Conservation (phyloP, 169 alveolate genomes). For the Cryptosporidium baileyi region DNA sequence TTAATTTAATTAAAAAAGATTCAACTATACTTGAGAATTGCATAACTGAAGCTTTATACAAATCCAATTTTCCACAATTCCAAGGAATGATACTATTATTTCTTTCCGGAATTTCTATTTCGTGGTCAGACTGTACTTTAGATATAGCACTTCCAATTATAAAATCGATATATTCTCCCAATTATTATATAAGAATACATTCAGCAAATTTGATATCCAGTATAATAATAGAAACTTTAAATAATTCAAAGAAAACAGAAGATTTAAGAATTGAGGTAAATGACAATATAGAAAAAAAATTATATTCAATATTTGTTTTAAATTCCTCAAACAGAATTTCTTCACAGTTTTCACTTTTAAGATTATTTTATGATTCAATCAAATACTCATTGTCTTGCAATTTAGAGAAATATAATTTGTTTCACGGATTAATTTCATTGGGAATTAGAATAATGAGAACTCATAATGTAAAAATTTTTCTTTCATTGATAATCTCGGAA, state of each 20-base stretch:
- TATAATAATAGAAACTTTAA: conserved; percentile 7
- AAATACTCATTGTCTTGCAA: neutral
- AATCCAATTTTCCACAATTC: conserved; percentile 22
- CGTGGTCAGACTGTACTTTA: conserved; percentile 36
- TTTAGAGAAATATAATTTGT: neutral
- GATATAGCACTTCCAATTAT: conserved; percentile 28
- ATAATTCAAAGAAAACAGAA: neutral
- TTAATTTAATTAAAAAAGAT: neutral
- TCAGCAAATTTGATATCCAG: conserved; percentile 11
- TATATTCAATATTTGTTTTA: neutral
- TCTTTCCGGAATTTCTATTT: conserved; percentile 33
- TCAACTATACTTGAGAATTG: neutral
- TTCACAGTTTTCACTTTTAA: neutral
- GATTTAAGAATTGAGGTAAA: neutral
- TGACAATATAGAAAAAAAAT: neutral
- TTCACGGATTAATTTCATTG: conserved; percentile 22
- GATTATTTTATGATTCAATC: conserved; percentile 1
- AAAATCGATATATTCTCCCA: conserved; percentile 1
- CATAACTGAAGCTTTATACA: neutral
- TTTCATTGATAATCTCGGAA: neutral
- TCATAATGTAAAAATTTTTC: neutral
- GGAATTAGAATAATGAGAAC: neutral
- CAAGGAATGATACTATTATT: conserved; percentile 44
- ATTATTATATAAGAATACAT: conserved; percentile 24
- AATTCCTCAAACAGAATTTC: neutral